Percentiles rank a stretch among this genome's conserved stretches.
Evolutionary conservation across 2,329 filamentous ascomycete genomes (phyloP).

Genomic region (Fusarium sp.): DNA sequence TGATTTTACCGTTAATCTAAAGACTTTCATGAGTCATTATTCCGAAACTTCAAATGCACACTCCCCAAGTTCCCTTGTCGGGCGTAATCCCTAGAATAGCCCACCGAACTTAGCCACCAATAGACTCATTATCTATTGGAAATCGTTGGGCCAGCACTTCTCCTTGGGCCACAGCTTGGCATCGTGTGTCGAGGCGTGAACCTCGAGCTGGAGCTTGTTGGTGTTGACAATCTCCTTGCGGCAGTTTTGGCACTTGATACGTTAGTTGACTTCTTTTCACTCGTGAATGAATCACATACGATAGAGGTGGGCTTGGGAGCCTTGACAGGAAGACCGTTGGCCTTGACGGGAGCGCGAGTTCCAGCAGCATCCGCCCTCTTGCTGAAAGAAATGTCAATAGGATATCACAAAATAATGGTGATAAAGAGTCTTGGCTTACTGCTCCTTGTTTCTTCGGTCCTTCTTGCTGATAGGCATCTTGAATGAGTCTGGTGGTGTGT

Average conservation of each 20-base stretch:
- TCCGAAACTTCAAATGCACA: neutral
- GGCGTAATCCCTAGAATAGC: neutral
- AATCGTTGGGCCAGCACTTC: constrained; percentile 69
- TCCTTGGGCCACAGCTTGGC: constrained; percentile 65
- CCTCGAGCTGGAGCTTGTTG: constrained; percentile 63
- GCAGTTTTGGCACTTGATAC: constrained; percentile 60
- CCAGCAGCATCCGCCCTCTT: constrained; percentile 66
- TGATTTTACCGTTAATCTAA: constrained; percentile 3
- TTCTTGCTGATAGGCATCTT: constrained; percentile 39
- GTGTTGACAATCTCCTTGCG: constrained; percentile 64
- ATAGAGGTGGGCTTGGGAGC: constrained; percentile 57
- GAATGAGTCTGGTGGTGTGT: neutral
- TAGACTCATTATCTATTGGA: constrained; percentile 35
- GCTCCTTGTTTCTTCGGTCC: constrained; percentile 25
- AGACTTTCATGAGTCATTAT: constrained; percentile 30
- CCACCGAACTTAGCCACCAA: no score
- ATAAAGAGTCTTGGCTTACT: neutral
- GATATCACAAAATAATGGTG: neutral
- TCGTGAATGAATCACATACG: constrained; percentile 11
- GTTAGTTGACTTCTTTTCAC: neutral
- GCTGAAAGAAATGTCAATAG: constrained; percentile 7
- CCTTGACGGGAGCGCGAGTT: constrained; percentile 64
- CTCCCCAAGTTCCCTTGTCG: no score
- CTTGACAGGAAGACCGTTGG: constrained; percentile 68
- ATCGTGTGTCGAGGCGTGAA: constrained; percentile 65